Base-by-base conservation (phyloP, 2,329 filamentous ascomycete genomes). In the Aotearoamyces nothofagi region DNA sequence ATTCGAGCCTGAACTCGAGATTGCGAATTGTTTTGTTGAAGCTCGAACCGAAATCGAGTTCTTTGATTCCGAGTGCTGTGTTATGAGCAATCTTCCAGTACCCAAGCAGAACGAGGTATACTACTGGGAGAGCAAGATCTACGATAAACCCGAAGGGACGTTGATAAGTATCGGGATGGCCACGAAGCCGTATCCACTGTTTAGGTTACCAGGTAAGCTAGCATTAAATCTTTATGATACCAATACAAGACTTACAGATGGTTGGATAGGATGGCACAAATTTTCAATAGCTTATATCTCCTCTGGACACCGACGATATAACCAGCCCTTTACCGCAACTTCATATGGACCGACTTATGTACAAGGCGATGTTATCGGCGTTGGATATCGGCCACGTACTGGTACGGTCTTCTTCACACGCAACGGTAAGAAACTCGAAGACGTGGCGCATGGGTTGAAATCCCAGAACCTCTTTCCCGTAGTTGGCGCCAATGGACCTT, bases 81-180 rank as follows among this genome's bases (percentile, higher is more conserved):
- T 96, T 37, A 38, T 51, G 25, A 92, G 80, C 61, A 98, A 98
- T 46, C 57, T 98, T 22, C 90, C 90, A 1, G 83, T 98, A 5
- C 90, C 90, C 9, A 98, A 98, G 50, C 90, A 98, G 50, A 98
- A 98, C 49, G 90, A 98, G 48, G 87, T 96, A 8, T 98, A 98
- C 54, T 98, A 98, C 55, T 98, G 90, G 90, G 90, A 98, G 54
- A 81, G 86, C 32, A 98, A 98, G 61, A 78, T 98, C 30, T 98
- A 92, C 56, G 90, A 98, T 37, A 96, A 96, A 57, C 84, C 90
- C 4, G 90, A 96, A 38, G 72, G 61, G 34, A 92, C 83, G 0
- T 59, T 83, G 40, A 67, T 98, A 37, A 86, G 80, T 49, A 84
- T 98, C 43, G 90, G 90, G 41, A 80, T 98, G 63, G 80, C 81